Evolutionary conservation across 345 rosid species (phyloP), one percentile per base, ranked within the genome.

Genomic region (Salix arbutifolia): DNA sequence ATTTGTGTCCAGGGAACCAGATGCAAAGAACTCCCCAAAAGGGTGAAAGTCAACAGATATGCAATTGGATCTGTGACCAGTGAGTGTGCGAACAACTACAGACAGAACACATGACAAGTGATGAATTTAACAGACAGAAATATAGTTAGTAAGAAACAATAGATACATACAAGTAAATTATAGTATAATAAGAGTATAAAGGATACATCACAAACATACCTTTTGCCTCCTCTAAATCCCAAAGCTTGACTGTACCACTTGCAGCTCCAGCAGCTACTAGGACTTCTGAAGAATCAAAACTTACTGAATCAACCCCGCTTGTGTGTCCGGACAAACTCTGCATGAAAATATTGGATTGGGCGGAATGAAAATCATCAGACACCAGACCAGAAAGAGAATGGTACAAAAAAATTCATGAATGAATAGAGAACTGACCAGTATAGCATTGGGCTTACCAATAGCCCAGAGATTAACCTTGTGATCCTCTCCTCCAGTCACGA

Each of bases 381-480:
- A 58, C 62, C 5, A 10, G 28, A 58, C 26, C 28, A 58, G 62
- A 58, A 58, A 58, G 37, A 60, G 21, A 69, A 31, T 10, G 35
- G 33, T 17, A 48, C 1, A 65, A 16, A 8, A 30, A 18, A 33
- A 46, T 28, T 13, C 19, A 71, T 18, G 68, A 76, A 50, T 73
- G 48, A 64, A 26, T 42, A 6, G 52, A 28, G 87, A 88, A 88
- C 96, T 92, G 71, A 94, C 99, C 98, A 90, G 88, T 82, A 96
- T 88, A 64, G 99, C 94, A 73, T 96, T 93, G 85, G 99, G 99
- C 85, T 96, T 96, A 82, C 99, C 99, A 70, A 96, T 96, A 86
- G 99, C 97, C 99, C 99, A 96, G 69, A 96, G 94, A 86, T 96
- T 96, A 72, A 96, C 99, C 81, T 91, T 96, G 78, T 91, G 94